Evolutionary conservation across 176 grass and related monocot species (phyloP), one percentile per base, ranked within the genome.

Genomic region (Chrysopogon serrulatus): DNA sequence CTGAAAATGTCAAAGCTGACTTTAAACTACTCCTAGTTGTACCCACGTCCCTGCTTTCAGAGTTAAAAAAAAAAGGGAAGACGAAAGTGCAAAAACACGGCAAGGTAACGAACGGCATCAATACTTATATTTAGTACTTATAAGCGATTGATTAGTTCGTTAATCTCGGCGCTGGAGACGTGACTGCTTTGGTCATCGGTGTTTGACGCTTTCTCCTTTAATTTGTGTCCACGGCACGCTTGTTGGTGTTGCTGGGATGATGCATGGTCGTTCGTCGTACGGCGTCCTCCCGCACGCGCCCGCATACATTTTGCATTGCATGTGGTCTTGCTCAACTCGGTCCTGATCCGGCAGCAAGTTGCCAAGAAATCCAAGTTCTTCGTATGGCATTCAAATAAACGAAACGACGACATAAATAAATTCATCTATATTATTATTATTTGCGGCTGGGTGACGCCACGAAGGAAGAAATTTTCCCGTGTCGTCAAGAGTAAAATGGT

Each of bases 1-100:
- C 64, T 24, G 83, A 79, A 78, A 85, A 79, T 71, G 83, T 85
- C 83, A 85, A 79, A 27, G 65, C 83, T 85, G 83, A 85, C 83
- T 51, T n/a, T 15, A 40, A 53, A 10, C 49, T 54, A 23, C 18
- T 8, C 48, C 16, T 6, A 35, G 36, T 16, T 37, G 15, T 71
- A 30, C 9, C 34, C n/a, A 31, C 18, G 5, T 6, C 35, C 21
- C 9, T 26, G 15, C 1, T 47, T n/a, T n/a, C n/a, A n/a, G 5
- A 1, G 21, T 63, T 73, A 26, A 30, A 45, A n/a, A n/a, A n/a
- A n/a, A 73, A 82, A 42, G 33, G 17, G 21, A 24, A 24, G 54
- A 59, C 12, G 51, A 16, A 18, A 44, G 36, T 47, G 64, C 28
- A 26, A 26, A 37, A 85, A 61, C 65, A 85, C 65, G 74, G 39